A percentile compares a stretch with the other conserved stretches of the same genome.
Evolutionary conservation across 2,329 filamentous ascomycete genomes (phyloP).

Genomic region (Ophiostoma australiae): DNA sequence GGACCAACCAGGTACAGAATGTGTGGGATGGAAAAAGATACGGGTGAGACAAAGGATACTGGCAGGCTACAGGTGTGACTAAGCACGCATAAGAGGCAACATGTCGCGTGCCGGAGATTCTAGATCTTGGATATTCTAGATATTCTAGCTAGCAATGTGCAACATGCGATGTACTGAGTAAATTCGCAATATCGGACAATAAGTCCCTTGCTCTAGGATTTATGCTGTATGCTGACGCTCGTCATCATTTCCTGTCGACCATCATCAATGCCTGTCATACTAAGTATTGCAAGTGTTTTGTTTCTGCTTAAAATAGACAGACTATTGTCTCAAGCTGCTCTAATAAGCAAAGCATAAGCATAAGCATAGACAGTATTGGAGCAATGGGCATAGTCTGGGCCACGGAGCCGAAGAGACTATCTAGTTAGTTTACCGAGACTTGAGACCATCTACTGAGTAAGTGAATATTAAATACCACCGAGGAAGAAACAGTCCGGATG

Average conservation of each 20-base stretch:
- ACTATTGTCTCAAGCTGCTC: not conserved
- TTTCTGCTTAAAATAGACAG: slow-evolving; percentile 9
- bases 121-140: not conserved
- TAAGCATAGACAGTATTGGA: not conserved
- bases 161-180: no score
- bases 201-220: not conserved
- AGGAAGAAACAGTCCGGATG: not conserved
- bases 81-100: not conserved
- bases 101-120: not conserved
- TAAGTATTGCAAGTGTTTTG: not conserved
- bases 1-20: not conserved
- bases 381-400: no score
- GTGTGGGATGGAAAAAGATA: not conserved
- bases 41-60: not conserved
- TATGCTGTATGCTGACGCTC: not conserved
- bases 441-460: not conserved
- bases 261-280: not conserved
- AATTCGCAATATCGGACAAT: not conserved
- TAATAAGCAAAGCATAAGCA: not conserved
- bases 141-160: no score
- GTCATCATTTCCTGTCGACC: not conserved
- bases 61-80: not conserved
- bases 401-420: not conserved
- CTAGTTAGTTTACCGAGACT: not conserved
- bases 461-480: not conserved